phyloP scores from a whole-genome alignment of 2,329 filamentous ascomycete species.

The Dactylellina sp. region DNA sequence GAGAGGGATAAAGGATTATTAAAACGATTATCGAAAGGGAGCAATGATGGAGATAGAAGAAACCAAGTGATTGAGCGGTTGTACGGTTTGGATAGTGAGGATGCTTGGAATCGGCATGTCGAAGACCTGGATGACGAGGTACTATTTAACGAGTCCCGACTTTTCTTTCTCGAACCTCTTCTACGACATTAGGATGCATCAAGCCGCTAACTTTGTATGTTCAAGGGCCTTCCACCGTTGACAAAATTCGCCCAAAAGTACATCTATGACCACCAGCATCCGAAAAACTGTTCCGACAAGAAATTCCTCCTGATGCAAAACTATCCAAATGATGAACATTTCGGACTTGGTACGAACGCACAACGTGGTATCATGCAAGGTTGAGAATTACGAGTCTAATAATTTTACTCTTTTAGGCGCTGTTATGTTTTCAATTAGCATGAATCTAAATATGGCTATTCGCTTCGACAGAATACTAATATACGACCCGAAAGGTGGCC shows the following conservation, averaged over 20 bases:
- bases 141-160: conserved; percentile 4
- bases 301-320: conserved; percentile 57
- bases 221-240: conserved; percentile 57
- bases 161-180: not conserved
- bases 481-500: conserved; percentile 53
- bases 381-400: not conserved
- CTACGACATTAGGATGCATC: not conserved
- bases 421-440: conserved; percentile 51
- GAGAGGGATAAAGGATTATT: conserved; percentile 28
- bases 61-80: conserved; percentile 35
- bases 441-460: conserved; percentile 56
- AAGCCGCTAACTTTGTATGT: not conserved
- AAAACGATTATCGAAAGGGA: conserved; percentile 24
- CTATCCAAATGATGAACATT: conserved; percentile 58
- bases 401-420: conserved; percentile 38
- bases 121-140: conserved; percentile 50
- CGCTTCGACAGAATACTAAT: conserved; percentile 57
- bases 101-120: conserved; percentile 45
- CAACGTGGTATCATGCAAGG: too few relatives aligned
- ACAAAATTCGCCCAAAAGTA: conserved; percentile 58
- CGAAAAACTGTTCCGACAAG: conserved; percentile 51
- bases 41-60: conserved; percentile 29
- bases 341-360: conserved; percentile 54
- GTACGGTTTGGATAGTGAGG: conserved; percentile 37
- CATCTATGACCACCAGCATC: conserved; percentile 56